Evolutionary conservation across 1,284 basidiomycete genomes (phyloP).

Genomic region (Microbotryomycetes sp.): DNA sequence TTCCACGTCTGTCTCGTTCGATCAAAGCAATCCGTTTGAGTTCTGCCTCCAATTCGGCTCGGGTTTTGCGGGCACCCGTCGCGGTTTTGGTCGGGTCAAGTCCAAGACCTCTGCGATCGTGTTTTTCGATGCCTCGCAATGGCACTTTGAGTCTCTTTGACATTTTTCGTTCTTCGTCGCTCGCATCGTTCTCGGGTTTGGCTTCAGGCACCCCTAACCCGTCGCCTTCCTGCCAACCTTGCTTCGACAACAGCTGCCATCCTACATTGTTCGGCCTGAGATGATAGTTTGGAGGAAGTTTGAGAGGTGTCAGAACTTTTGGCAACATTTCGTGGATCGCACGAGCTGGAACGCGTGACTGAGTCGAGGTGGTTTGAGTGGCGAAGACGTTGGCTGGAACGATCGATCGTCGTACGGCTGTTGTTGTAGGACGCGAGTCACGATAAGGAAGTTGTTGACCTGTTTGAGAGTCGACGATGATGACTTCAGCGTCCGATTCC

Average conservation of each 20-base stretch:
- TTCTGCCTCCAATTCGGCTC: neutral
- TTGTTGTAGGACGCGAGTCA: neutral
- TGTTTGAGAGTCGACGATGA: slow-evolving; percentile 9
- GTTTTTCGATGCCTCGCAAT: slow-evolving; percentile 19
- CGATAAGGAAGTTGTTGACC: neutral
- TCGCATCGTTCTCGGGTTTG: neutral
- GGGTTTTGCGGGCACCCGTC: neutral
- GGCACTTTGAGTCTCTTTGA: slow-evolving; percentile 14
- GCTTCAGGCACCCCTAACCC: slow-evolving; percentile 5
- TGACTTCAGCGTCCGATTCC: slow-evolving; percentile 1
- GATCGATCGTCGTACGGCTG: neutral
- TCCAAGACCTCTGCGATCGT: slow-evolving; percentile 20
- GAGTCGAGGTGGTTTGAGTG: slow-evolving; percentile 1
- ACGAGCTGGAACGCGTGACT: too few relatives aligned
- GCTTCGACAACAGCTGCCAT: slow-evolving; percentile 10
- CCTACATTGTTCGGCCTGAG: slow-evolving; percentile 5
- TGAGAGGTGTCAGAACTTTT: neutral
- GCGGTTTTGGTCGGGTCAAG: neutral
- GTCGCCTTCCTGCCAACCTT: slow-evolving; percentile 18
- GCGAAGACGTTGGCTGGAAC: neutral
- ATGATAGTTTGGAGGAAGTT: slow-evolving; percentile 11
- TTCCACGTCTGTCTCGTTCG: slow-evolving; percentile 4
- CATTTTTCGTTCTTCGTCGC: neutral
- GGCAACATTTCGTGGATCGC: neutral
- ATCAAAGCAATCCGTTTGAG: neutral